phyloP scores from a whole-genome alignment of 176 grass and related monocot genomes.

The Metroxylon sagu region DNA sequence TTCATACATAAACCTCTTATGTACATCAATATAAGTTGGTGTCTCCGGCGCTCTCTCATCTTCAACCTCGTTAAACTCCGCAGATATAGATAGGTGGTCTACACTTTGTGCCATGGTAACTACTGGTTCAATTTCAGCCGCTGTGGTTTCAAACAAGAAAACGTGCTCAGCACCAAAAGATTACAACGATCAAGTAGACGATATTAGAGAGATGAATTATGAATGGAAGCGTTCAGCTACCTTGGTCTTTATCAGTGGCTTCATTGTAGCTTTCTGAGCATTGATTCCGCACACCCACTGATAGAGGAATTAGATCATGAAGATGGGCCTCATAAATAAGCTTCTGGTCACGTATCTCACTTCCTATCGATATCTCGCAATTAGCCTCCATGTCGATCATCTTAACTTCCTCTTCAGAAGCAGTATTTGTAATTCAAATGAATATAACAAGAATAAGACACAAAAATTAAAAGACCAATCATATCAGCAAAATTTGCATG shows the following conservation, averaged over 20 bases:
- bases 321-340: slow-evolving; percentile 23
- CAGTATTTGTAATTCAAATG: slow-evolving; percentile 33
- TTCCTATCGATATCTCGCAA: slow-evolving; percentile 29
- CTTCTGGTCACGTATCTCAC: slow-evolving; percentile 48
- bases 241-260: slow-evolving; percentile 5
- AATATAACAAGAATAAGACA: no score
- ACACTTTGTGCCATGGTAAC: slow-evolving; percentile 14
- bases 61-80: slow-evolving; percentile 28
- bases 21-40: slow-evolving; percentile 37
- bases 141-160: no score
- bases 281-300: slow-evolving; percentile 11
- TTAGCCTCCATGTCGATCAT: slow-evolving; percentile 20
- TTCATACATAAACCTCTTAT: slow-evolving; percentile 34
- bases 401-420: slow-evolving; percentile 28
- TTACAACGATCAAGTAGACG: no score
- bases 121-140: slow-evolving; percentile 16
- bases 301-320: slow-evolving; percentile 18
- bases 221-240: neutral
- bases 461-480: no score
- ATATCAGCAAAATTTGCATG: no score
- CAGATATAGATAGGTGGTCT: slow-evolving; percentile 19
- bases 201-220: no score
- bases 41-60: slow-evolving; percentile 35
- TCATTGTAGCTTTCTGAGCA: slow-evolving; percentile 24
- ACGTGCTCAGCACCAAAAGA: no score